These are phyloP conservation scores for Apiotrichum porosum DNA, from an alignment of 1,284 basidiomycete species.

Conservation along the genomic window DNA sequence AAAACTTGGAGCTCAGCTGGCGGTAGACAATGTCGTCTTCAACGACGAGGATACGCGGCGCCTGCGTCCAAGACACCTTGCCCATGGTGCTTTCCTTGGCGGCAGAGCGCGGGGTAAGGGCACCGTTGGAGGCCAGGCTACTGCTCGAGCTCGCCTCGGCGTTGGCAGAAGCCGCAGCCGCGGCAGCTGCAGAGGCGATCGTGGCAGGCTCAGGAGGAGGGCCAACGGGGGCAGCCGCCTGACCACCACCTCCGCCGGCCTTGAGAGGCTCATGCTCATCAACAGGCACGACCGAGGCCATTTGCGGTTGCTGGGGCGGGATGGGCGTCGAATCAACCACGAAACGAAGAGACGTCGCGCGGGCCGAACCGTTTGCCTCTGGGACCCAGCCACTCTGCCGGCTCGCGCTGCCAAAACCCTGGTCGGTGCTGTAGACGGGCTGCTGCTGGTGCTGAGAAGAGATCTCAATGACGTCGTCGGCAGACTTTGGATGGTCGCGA, in stretches of 20 bases:
- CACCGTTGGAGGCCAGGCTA: no score
- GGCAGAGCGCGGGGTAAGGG: no score
- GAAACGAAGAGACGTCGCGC: constrained; percentile 9
- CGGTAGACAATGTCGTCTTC: constrained; percentile 92
- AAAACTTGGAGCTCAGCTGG: constrained; percentile 81
- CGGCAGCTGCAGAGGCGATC: constrained; percentile 2
- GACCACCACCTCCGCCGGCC: no score
- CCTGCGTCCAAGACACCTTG: constrained; percentile 82
- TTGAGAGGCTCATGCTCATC: no score
- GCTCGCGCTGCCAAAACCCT: no score
- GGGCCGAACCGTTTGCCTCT: constrained; percentile 4
- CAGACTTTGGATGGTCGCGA: no score
- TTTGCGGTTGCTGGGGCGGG: constrained; percentile 1
- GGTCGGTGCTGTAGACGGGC: background rate
- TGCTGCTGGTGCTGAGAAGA: background rate
- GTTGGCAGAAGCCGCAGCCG: background rate
- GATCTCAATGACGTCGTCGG: background rate
- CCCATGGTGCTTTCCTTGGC: no score
- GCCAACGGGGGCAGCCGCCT: background rate
- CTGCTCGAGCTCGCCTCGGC: background rate
- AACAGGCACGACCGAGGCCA: background rate
- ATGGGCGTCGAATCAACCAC: constrained; percentile 5
- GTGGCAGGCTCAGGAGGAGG: constrained; percentile 2
- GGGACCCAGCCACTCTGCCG: no score
- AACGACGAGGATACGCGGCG: constrained; percentile 81